Evolutionary conservation across 441 rosid species (phyloP), one percentile per base, ranked within the genome.

Genomic region (Capsella rubella): DNA sequence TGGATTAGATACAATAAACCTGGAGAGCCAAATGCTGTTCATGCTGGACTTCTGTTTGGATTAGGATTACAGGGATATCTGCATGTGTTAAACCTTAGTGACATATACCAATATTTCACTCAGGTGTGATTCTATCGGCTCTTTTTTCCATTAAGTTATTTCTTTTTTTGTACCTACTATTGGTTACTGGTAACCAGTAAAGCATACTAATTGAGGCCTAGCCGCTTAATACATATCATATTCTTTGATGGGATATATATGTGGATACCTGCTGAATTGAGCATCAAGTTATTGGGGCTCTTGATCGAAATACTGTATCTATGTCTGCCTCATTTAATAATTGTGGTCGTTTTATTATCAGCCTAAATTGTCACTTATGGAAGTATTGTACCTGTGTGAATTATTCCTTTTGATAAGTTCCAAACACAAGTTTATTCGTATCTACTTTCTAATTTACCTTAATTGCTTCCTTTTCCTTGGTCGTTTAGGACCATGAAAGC

Each of bases 1-100:
- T 96, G 99, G 99, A 88, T 96, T 73, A 80, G 70, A 61, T 96
- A 96, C 79, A 96, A 96, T 85, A 93, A 87, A 85, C 97, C 99
- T 14, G 84, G 83, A 80, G 97, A 91, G 81, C 90, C 97, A 81
- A 93, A 84, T 84, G 91, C 81, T 67, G 64, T 81, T 80, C 99
- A 96, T 78, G 96, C 99, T 67, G 99, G 99, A 70, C 98, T 96
- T 78, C 89, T 96, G 49, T 89, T 93, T 78, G 97, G 98, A 21
- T 81, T 96, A 79, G 99, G 98, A 75, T 82, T 96, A 79, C 99
- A 96, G 75, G 99, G 99, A 64, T 90, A 86, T 84, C 85, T 96
- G 61, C 93, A 86, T 71, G 96, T 87, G 77, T 81, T 96, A 80
- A 78, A 67, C 54, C 90, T 87, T 76, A 84, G 85, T 39, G 99